Conservation (phyloP, 768 basidiomycete species). For the Lentinus tigrinus region DNA sequence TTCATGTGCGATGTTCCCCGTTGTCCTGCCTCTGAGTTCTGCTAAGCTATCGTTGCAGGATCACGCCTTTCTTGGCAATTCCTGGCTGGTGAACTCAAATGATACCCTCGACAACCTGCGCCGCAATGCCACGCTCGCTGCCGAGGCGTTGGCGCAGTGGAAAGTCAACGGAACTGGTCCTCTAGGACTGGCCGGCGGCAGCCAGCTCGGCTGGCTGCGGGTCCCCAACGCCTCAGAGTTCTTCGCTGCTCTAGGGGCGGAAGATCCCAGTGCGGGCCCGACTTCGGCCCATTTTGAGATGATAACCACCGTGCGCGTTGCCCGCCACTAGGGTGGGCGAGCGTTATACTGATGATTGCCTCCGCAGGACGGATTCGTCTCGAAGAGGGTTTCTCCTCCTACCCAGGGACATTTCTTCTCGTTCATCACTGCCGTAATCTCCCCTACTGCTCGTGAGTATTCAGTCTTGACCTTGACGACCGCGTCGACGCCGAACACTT, state of each 20-base stretch:
- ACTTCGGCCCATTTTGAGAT: slow-evolving; percentile 3
- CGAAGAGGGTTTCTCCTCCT: slow-evolving; percentile 4
- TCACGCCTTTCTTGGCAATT: slow-evolving; percentile 18
- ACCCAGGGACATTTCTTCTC: slow-evolving; percentile 17
- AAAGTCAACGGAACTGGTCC: slow-evolving; percentile 9
- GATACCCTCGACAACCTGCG: slow-evolving; percentile 8
- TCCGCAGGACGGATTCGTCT: background rate
- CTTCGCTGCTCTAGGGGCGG: background rate
- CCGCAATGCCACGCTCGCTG: slow-evolving; percentile 3
- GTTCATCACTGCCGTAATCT: slow-evolving; percentile 11
- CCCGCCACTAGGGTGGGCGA: too few species aligned
- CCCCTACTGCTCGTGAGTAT: slow-evolving; percentile 21
- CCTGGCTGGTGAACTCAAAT: slow-evolving; percentile 16
- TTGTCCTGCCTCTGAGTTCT: background rate
- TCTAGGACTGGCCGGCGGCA: background rate
- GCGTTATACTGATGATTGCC: background rate
- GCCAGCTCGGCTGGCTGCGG: slow-evolving; percentile 3
- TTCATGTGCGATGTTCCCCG: slow-evolving; percentile 3
- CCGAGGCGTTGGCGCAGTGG: slow-evolving; percentile 10
- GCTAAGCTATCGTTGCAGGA: slow-evolving; percentile 10
- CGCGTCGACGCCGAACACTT: background rate
- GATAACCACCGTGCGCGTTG: background rate
- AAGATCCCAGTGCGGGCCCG: slow-evolving; percentile 9
- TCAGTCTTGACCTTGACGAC: background rate
- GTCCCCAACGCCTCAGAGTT: background rate